Percentiles rank a stretch among this genome's conserved stretches.
These are phyloP conservation scores for Colletotrichum filicis DNA, from an alignment of 2,329 filamentous ascomycete species.

Conservation along the genomic window DNA sequence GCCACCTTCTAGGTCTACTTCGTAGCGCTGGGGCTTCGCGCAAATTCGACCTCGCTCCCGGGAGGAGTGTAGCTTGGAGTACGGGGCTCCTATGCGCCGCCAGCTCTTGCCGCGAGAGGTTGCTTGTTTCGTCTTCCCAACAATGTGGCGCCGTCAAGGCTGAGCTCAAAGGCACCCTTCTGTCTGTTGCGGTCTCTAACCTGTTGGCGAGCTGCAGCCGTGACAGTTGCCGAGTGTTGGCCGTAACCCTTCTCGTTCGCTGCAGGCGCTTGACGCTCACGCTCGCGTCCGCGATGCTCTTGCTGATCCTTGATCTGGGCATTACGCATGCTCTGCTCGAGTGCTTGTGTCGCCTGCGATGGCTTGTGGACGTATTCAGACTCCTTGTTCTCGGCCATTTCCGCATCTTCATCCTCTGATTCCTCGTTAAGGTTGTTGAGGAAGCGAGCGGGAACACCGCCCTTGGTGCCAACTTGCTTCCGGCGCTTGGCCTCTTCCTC, in stretches of 20 bases:
- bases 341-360: slow-evolving; percentile 68
- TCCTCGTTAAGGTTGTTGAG: slow-evolving; percentile 77
- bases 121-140: slow-evolving; percentile 77
- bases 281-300: slow-evolving; percentile 60
- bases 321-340: slow-evolving; percentile 90
- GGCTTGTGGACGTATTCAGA: slow-evolving; percentile 55
- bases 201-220: slow-evolving; percentile 84
- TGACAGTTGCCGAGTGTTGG: slow-evolving; percentile 86
- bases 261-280: slow-evolving; percentile 52
- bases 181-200: slow-evolving; percentile 74
- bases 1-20: slow-evolving; percentile 11
- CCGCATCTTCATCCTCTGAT: slow-evolving; percentile 68
- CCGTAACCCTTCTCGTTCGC: slow-evolving; percentile 78
- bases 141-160: slow-evolving; percentile 88
- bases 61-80: slow-evolving; percentile 18
- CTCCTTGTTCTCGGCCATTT: slow-evolving; percentile 72
- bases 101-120: slow-evolving; percentile 56
- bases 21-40: neutral
- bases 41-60: neutral
- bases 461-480: slow-evolving; percentile 83
- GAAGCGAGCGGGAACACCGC: slow-evolving; percentile 62
- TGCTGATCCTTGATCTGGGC: slow-evolving; percentile 76
- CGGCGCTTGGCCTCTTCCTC: slow-evolving; percentile 95
- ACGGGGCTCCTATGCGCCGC: slow-evolving; percentile 35
- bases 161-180: slow-evolving; percentile 91